phyloP scores from a whole-genome alignment of 805 yeast genomes.

The Geotrichum ghanense region DNA sequence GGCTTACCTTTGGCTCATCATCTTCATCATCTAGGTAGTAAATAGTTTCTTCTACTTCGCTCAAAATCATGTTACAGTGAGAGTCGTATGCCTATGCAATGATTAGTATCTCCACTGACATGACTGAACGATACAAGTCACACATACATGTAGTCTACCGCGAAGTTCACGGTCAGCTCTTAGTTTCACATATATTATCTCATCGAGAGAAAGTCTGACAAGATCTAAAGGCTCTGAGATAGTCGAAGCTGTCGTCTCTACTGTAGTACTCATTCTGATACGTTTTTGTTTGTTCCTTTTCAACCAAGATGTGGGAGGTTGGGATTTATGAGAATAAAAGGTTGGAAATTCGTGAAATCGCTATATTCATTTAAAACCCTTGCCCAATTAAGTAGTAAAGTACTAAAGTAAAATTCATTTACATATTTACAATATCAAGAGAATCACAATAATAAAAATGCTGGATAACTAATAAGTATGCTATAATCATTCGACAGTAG shows the following conservation, averaged over 20 bases:
- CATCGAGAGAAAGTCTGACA: conserved; percentile 77
- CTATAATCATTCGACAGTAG: no score
- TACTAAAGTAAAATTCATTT: no score
- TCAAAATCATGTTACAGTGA: conserved; percentile 90
- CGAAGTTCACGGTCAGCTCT: conserved; percentile 89
- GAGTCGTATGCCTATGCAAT: conserved; percentile 65
- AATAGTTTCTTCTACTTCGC: conserved; percentile 83
- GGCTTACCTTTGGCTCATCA: conserved; percentile 30
- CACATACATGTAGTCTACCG: conserved; percentile 70
- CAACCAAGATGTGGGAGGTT: no score
- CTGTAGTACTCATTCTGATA: neutral
- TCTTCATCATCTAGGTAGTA: conserved; percentile 42
- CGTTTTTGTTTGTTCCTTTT: no score
- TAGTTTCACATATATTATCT: conserved; percentile 72
- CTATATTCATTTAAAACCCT: no score
- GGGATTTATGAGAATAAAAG: no score
- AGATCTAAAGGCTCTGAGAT: conserved; percentile 78
- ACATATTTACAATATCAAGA: neutral
- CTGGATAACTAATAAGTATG: no score
- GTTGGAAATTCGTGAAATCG: no score
- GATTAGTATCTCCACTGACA: neutral
- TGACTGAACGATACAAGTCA: neutral
- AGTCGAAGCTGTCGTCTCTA: neutral
- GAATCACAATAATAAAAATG: no score
- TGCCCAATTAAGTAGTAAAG: no score